These are phyloP conservation scores for Colletotrichum tropicale DNA, from an alignment of 2,329 filamentous ascomycete species.

Conservation along the genomic window DNA sequence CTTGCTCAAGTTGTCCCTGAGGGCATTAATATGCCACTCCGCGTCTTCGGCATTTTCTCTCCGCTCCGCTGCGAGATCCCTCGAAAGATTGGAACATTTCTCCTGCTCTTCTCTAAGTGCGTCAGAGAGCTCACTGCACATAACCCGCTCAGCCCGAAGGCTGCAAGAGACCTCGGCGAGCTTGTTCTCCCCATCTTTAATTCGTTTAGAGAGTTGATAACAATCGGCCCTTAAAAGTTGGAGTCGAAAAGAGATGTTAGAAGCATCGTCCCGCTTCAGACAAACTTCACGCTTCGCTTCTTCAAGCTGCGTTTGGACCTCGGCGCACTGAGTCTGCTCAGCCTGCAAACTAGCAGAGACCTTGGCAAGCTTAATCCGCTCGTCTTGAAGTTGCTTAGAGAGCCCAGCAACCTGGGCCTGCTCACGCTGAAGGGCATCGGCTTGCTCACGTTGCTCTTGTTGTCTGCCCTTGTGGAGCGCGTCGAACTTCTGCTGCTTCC, in stretches of 20 bases:
- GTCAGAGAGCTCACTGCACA: neutral
- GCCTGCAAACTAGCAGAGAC: too few relatives aligned
- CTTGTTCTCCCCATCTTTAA: rapidly evolving
- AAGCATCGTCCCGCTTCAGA: too few relatives aligned
- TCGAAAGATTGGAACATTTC: neutral
- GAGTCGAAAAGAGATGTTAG: too few relatives aligned
- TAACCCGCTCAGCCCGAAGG: neutral
- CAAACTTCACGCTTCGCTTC: rapidly evolving
- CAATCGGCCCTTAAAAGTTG: rapidly evolving
- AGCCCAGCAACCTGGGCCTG: rapidly evolving
- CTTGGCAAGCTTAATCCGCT: neutral
- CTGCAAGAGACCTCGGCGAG: neutral
- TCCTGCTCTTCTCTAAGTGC: neutral
- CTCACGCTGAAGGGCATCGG: rapidly evolving
- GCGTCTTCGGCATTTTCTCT: neutral
- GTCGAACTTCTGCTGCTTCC: neutral
- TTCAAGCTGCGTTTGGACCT: too few relatives aligned
- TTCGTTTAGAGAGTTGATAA: rapidly evolving
- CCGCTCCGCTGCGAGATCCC: neutral
- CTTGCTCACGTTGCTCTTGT: rapidly evolving
- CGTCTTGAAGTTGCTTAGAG: neutral
- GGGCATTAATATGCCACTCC: rapidly evolving
- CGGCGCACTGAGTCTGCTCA: too few relatives aligned
- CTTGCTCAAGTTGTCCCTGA: neutral
- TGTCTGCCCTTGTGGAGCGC: rapidly evolving